Conservation (phyloP, 148 eudicot species). For the Rhododendron griersonianum region DNA sequence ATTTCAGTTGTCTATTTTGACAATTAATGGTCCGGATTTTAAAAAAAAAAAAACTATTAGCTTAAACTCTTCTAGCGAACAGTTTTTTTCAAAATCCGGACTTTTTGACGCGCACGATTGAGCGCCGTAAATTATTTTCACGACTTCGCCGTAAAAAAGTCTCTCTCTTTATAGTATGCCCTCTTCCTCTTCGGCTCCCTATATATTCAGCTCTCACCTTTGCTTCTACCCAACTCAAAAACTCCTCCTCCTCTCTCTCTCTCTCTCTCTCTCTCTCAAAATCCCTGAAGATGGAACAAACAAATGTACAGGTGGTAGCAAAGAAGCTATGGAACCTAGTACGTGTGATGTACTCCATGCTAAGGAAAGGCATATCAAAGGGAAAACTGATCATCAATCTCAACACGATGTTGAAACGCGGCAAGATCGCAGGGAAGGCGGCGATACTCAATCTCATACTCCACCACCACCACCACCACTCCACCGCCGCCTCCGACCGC, state of each 20-base stretch:
- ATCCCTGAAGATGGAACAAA: constrained; percentile 28
- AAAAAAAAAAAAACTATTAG: too few species aligned
- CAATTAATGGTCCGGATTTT: too few species aligned
- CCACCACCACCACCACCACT: constrained; percentile 23
- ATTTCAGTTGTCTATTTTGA: too few species aligned
- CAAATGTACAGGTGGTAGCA: constrained; percentile 25
- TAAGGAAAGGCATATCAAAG: constrained; percentile 43
- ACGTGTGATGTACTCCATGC: constrained; percentile 36
- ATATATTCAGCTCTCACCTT: constrained; percentile 4
- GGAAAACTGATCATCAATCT: constrained; percentile 41
- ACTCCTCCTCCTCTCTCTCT: neutral
- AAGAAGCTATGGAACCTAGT: constrained; percentile 43
- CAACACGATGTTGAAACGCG: constrained; percentile 39
- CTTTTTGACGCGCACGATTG: too few species aligned
- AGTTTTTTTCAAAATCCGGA: too few species aligned
- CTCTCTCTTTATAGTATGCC: neutral
- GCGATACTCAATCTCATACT: constrained; percentile 27
- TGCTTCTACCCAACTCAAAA: neutral
- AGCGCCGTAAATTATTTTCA: too few species aligned
- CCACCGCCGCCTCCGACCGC: constrained; percentile 5
- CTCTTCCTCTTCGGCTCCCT: neutral
- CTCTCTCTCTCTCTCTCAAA: neutral
- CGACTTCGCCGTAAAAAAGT: too few species aligned
- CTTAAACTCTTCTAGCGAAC: too few species aligned
- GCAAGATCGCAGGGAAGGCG: constrained; percentile 43